A percentile compares a stretch with the other conserved stretches of the same genome.
Evolutionary conservation across 495 filamentous ascomycete species (phyloP).

Genomic region (Pyronema domesticum): DNA sequence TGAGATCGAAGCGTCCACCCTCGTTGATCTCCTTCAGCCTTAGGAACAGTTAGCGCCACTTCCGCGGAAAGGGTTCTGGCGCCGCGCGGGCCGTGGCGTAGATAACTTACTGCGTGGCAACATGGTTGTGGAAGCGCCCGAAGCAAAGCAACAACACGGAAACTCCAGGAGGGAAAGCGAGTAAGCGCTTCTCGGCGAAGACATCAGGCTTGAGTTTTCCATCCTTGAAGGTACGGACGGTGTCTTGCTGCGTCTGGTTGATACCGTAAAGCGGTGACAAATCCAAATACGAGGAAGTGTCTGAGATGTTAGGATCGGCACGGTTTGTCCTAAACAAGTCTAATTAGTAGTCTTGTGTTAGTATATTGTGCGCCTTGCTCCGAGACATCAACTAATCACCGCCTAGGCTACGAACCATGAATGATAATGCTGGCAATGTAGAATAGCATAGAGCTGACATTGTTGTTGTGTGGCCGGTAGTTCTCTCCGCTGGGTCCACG

Average conservation of each 20-base stretch:
- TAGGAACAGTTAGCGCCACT: neutral
- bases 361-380: neutral
- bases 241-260: slow-evolving; percentile 54
- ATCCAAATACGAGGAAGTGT: slow-evolving; percentile 74
- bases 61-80: too few relatives aligned
- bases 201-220: slow-evolving; percentile 71
- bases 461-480: slow-evolving; percentile 51
- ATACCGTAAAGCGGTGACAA: slow-evolving; percentile 74
- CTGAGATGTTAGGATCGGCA: slow-evolving; percentile 37
- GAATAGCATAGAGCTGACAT: slow-evolving; percentile 74
- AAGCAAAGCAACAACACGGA: slow-evolving; percentile 57
- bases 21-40: slow-evolving; percentile 37
- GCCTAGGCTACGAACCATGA: slow-evolving; percentile 36
- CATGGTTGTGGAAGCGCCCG: slow-evolving; percentile 66
- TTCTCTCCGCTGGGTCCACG: slow-evolving; percentile 32
- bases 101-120: slow-evolving; percentile 38
- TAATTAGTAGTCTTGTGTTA: slow-evolving; percentile 20
- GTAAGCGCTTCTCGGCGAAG: slow-evolving; percentile 57
- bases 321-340: slow-evolving; percentile 49
- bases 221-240: slow-evolving; percentile 59
- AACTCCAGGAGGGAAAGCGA: slow-evolving; percentile 75
- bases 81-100: neutral
- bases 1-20: slow-evolving; percentile 33
- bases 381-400: neutral
- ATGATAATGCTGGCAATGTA: slow-evolving; percentile 83